These are phyloP conservation scores for Litchi chinensis DNA, from an alignment of 345 rosid genomes.

Conservation along the genomic window DNA sequence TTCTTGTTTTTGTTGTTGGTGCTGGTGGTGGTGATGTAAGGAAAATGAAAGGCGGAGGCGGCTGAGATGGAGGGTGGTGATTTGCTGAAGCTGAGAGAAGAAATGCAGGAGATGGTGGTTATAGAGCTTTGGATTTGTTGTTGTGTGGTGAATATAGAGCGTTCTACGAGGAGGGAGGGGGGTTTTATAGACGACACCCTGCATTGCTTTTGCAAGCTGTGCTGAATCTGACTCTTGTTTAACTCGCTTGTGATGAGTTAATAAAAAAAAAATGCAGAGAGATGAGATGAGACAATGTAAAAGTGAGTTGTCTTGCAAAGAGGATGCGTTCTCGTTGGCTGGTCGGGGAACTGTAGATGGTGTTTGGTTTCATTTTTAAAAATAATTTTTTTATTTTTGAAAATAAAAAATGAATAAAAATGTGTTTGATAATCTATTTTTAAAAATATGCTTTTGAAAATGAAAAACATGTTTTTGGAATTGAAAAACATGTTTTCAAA, in stretches of 20 bases:
- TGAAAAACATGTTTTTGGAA: too few species aligned
- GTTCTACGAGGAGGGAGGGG: not conserved
- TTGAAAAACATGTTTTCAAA: too few species aligned
- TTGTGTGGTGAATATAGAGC: not conserved
- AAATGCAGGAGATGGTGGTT: not conserved
- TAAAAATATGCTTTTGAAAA: too few species aligned
- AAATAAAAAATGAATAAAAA: too few species aligned
- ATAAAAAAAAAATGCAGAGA: too few species aligned
- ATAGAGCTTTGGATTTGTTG: not conserved
- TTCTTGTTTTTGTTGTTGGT: not conserved
- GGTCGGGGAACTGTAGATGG: too few species aligned
- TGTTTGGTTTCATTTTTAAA: too few species aligned
- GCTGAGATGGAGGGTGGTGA: not conserved
- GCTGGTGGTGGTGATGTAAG: not conserved
- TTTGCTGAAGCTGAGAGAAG: not conserved
- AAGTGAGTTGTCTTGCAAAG: too few species aligned
- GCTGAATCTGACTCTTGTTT: not conserved
- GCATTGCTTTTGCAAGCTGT: not conserved
- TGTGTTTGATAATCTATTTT: too few species aligned
- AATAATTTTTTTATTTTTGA: too few species aligned
- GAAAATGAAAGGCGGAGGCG: not conserved
- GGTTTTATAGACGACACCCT: not conserved
- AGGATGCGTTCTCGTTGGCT: too few species aligned
- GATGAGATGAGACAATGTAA: not conserved
- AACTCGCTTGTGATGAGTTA: too few species aligned